Conservation (phyloP, 306 rosid genomes). For the Fragaria iinumae region DNA sequence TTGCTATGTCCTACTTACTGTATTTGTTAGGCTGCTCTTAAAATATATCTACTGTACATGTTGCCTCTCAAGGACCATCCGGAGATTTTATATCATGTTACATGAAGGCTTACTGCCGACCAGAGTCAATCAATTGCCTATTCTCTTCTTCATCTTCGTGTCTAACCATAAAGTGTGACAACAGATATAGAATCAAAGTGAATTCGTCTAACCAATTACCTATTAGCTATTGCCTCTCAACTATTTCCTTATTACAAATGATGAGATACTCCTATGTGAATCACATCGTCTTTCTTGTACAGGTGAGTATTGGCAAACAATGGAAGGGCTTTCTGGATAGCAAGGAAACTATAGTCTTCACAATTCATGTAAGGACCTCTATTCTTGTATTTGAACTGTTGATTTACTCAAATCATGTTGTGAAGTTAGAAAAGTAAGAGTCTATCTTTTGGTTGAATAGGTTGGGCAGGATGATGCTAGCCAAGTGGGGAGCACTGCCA, state of each 20-base stretch:
- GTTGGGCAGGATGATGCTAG: slow-evolving; percentile 72
- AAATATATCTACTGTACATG: neutral
- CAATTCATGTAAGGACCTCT: slow-evolving; percentile 64
- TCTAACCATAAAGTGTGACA: neutral
- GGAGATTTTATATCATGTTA: neutral
- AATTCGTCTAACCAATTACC: neutral
- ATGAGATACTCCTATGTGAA: neutral
- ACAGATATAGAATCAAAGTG: neutral
- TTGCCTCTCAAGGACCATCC: neutral
- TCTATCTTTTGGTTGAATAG: neutral
- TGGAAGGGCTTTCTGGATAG: slow-evolving; percentile 90
- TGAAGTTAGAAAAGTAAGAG: neutral
- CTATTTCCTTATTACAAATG: neutral
- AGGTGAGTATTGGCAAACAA: slow-evolving; percentile 91
- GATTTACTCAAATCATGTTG: neutral
- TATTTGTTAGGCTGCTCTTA: neutral
- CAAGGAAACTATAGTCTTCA: slow-evolving; percentile 67
- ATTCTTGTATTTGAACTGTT: neutral
- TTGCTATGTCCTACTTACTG: neutral
- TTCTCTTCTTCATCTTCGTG: neutral
- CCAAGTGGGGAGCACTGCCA: slow-evolving; percentile 46
- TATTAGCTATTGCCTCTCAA: neutral
- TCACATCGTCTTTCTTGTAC: slow-evolving; percentile 18
- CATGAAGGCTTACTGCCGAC: neutral
- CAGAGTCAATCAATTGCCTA: neutral